Evolutionary conservation across 306 rosid genomes (phyloP), one percentile per base, ranked within the genome.

Genomic region (Bauhinia variegata): DNA sequence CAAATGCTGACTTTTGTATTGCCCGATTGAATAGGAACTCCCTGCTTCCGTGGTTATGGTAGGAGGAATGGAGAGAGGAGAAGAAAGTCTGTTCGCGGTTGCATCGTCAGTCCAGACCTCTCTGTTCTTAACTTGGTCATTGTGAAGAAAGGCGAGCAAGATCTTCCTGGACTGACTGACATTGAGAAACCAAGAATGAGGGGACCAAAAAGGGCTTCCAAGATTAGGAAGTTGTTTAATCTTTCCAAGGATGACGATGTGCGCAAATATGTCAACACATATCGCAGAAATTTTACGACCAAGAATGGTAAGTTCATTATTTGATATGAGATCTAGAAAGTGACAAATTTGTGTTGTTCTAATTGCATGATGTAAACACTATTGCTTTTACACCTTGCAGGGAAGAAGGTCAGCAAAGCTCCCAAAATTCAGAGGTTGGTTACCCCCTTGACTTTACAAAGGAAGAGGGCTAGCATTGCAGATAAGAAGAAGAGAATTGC

Each of bases 21-120:
- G 23, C 30, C 16, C 39, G 14, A 6, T 11, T 63, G 34, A 39
- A 28, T 17, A 79, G 83, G 83, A 58, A 79, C 83, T 12, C 79
- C 83, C 15, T 79, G 83, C 33, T 79, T 79, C 43, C 79, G 83
- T 12, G 83, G 79, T 5, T 64, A 79, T 51, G 83, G 83, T 33
- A 73, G 83, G 62, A 74, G 79, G 49, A 79, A 73, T 63, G 83
- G 83, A 68, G 83, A 79, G 79, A 70, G 83, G 7, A 73, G 83
- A 52, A 79, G 83, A 52, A 79, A 79, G 72, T 73, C 79, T 57
- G 83, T 79, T 48, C 75, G 83, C 28, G 83, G 83, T 6, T 79
- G 79, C 55, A 79, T 79, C 32, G 83, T 78, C 13, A 78, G 83
- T 70, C 83, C 83, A 17, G 82, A 78, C 33, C 83, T 78, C 47